Evolutionary conservation across 495 filamentous ascomycete genomes (phyloP).

Genomic region (Evernia prunastri): DNA sequence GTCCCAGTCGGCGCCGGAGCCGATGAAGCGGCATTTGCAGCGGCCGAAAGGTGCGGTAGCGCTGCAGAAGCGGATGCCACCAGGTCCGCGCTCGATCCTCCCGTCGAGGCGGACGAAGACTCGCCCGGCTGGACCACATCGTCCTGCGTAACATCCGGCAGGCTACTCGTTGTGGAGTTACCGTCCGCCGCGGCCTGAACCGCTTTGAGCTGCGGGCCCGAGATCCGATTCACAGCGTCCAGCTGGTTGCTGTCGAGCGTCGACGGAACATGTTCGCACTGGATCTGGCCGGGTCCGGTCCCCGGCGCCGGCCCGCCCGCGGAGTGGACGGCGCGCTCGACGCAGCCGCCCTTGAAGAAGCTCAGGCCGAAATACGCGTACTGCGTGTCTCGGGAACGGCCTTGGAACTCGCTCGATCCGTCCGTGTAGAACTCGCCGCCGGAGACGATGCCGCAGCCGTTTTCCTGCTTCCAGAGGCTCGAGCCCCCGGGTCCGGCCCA

Average conservation of each 20-base stretch:
- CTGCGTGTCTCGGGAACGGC: neutral
- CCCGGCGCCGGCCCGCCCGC: neutral
- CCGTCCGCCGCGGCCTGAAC: constrained; percentile 1
- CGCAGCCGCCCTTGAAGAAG: constrained; percentile 12
- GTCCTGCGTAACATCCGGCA: neutral
- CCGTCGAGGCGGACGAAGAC: neutral
- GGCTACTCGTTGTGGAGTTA: neutral
- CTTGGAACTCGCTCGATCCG: neutral
- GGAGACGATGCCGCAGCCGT: constrained; percentile 3
- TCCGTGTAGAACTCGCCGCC: neutral
- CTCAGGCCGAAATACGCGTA: constrained; percentile 4
- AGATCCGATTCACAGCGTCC: neutral
- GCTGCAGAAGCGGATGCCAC: constrained; percentile 2
- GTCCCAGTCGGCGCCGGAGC: neutral
- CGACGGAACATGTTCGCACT: neutral
- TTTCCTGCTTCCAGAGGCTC: constrained; percentile 3
- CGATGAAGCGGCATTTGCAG: neutral
- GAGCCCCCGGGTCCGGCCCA: neutral
- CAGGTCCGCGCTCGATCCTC: neutral
- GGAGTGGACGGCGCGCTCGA: constrained; percentile 5
- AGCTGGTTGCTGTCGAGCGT: neutral
- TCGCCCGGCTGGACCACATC: neutral
- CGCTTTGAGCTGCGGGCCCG: neutral
- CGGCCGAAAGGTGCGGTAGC: neutral
- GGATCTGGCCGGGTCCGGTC: neutral